These are phyloP conservation scores for Rhizopus stolonifer DNA, from an alignment of 371 early-diverging fungal genomes.

Conservation along the genomic window DNA sequence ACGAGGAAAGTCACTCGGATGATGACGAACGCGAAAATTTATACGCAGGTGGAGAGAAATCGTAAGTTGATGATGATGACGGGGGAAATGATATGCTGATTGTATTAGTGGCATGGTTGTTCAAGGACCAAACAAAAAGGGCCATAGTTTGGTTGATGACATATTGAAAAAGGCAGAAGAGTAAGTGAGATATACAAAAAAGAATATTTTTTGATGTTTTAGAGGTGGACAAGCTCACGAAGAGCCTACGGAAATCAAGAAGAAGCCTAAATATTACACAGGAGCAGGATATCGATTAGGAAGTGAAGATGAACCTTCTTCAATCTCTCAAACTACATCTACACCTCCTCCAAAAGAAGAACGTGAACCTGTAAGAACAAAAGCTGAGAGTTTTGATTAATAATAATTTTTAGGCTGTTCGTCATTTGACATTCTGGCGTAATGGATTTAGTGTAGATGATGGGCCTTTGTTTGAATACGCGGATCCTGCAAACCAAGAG, in stretches of 20 bases:
- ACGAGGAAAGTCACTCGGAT: slow-evolving; percentile 53
- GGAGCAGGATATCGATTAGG: slow-evolving; percentile 71
- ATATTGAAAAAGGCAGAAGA: slow-evolving; percentile 81
- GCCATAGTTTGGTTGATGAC: slow-evolving; percentile 66
- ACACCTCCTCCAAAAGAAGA: slow-evolving; percentile 18
- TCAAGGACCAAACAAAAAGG: slow-evolving; percentile 67
- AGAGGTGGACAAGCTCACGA: slow-evolving; percentile 59
- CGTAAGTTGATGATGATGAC: slow-evolving; percentile 45
- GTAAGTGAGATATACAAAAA: slow-evolving; percentile 37
- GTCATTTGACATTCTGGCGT: slow-evolving; percentile 90
- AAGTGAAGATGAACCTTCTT: slow-evolving; percentile 66
- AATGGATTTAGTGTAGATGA: slow-evolving; percentile 96
- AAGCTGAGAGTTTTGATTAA: too few species aligned
- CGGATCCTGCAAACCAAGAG: slow-evolving; percentile 85
- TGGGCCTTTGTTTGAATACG: slow-evolving; percentile 81
- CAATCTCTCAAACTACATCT: slow-evolving; percentile 22
- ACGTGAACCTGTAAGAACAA: slow-evolving; percentile 44
- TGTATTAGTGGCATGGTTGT: slow-evolving; percentile 67
- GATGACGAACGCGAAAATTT: slow-evolving; percentile 70
- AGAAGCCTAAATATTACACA: slow-evolving; percentile 53
- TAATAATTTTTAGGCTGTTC: too few species aligned
- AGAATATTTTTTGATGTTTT: neutral
- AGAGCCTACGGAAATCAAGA: slow-evolving; percentile 24
- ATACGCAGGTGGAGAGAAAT: slow-evolving; percentile 88
- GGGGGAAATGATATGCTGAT: neutral